phyloP scores from a whole-genome alignment of 1,139 yeast species.

The Ogataea hybrid region DNA sequence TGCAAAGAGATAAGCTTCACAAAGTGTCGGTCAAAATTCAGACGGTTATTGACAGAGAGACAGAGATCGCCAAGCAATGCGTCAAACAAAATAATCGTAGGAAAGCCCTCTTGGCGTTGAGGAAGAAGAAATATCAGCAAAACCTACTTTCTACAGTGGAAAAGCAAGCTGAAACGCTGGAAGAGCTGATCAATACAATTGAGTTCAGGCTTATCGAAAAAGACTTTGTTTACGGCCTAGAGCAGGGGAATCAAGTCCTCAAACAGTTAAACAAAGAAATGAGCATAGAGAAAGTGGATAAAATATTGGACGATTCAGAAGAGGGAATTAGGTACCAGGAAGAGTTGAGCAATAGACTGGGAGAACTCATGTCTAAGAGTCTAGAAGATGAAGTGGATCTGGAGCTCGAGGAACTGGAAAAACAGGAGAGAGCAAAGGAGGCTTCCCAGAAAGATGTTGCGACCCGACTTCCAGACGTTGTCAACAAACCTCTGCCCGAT shows the following conservation, averaged over 20 bases:
- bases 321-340: conserved; percentile 80
- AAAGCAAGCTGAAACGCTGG: conserved; percentile 75
- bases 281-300: conserved; percentile 76
- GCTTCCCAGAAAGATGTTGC: neutral
- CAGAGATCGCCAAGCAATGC: conserved; percentile 56
- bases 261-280: conserved; percentile 74
- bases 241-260: conserved; percentile 76
- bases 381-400: conserved; percentile 69
- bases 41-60: conserved; percentile 55
- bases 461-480: conserved; percentile 28
- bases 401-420: conserved; percentile 53
- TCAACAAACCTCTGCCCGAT: conserved; percentile 21
- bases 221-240: conserved; percentile 76
- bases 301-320: conserved; percentile 77
- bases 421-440: conserved; percentile 34
- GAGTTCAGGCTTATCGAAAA: conserved; percentile 88
- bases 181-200: conserved; percentile 67
- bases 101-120: conserved; percentile 67
- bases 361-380: conserved; percentile 44
- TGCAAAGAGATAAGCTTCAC: conserved; percentile 80
- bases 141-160: conserved; percentile 65
- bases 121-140: conserved; percentile 81
- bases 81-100: conserved; percentile 51
- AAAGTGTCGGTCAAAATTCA: conserved; percentile 68
- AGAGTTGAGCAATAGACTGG: conserved; percentile 46